A percentile compares a stretch with the other conserved stretches of the same genome.
Conservation (phyloP, 179 eudicot species). For the Beta macrorhiza region DNA sequence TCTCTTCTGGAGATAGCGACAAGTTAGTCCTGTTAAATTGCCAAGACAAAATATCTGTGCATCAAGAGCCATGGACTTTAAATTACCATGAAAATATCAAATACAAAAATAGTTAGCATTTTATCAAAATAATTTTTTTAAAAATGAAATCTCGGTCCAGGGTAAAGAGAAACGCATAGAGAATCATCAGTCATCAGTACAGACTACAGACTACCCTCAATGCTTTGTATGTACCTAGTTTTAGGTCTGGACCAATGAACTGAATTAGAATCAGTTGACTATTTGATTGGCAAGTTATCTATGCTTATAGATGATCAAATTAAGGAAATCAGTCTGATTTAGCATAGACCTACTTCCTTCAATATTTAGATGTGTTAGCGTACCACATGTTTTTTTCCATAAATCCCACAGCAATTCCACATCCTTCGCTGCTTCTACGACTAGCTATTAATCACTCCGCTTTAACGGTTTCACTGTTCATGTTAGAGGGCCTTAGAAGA, state of each 20-base stretch:
- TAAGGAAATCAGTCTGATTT: background rate
- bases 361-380: too few species aligned
- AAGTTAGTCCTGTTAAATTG: constrained; percentile 58
- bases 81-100: background rate
- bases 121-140: background rate
- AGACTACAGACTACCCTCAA: background rate
- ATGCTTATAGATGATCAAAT: background rate
- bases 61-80: background rate
- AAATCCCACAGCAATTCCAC: background rate
- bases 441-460: background rate
- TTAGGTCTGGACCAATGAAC: background rate
- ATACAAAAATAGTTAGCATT: background rate
- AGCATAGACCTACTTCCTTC: too few species aligned
- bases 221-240: background rate
- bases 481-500: too few species aligned
- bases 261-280: background rate
- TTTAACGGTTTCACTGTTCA: too few species aligned
- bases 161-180: background rate
- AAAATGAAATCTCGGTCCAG: background rate
- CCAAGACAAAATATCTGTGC: constrained; percentile 3
- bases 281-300: background rate
- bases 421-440: background rate
- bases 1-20: constrained; percentile 82
- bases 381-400: background rate
- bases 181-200: background rate